phyloP scores from a whole-genome alignment of 768 basidiomycete species.

The Termitomyces sp. region DNA sequence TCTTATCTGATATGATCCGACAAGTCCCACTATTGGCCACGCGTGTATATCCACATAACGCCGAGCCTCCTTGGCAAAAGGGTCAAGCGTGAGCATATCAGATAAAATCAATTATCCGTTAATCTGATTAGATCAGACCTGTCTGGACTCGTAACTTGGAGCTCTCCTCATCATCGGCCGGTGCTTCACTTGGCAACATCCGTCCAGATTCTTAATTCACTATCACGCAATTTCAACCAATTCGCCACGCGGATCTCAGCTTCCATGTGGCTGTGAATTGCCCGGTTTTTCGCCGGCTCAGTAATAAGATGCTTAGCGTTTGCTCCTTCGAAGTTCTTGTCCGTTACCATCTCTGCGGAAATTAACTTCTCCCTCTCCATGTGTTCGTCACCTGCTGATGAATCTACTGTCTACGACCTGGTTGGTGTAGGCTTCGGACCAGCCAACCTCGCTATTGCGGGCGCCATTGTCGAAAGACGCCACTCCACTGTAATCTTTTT shows the following conservation, averaged over 20 bases:
- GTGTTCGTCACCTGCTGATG: constrained; percentile 13
- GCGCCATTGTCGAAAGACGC: constrained; percentile 42
- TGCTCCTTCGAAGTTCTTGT: neutral
- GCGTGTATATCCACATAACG: neutral
- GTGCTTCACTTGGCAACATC: neutral
- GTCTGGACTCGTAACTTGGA: too few species aligned
- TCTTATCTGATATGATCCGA: constrained; percentile 30
- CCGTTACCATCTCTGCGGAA: neutral
- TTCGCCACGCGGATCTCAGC: neutral
- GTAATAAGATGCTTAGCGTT: neutral
- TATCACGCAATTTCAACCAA: constrained; percentile 7
- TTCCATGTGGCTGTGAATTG: neutral
- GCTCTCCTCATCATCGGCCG: too few species aligned
- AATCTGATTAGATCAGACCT: constrained; percentile 22
- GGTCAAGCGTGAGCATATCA: constrained; percentile 19
- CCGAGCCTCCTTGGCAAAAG: constrained; percentile 10
- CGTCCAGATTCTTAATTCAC: neutral
- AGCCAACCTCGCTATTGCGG: constrained; percentile 46
- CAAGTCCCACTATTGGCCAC: constrained; percentile 17
- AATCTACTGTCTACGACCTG: constrained; percentile 31
- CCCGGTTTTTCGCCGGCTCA: neutral
- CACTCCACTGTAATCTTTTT: constrained; percentile 7
- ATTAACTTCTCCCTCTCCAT: neutral
- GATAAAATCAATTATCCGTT: constrained; percentile 16
- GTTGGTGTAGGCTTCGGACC: constrained; percentile 51